phyloP scores from a whole-genome alignment of 306 rosid species.

The Nissolia schottii region DNA sequence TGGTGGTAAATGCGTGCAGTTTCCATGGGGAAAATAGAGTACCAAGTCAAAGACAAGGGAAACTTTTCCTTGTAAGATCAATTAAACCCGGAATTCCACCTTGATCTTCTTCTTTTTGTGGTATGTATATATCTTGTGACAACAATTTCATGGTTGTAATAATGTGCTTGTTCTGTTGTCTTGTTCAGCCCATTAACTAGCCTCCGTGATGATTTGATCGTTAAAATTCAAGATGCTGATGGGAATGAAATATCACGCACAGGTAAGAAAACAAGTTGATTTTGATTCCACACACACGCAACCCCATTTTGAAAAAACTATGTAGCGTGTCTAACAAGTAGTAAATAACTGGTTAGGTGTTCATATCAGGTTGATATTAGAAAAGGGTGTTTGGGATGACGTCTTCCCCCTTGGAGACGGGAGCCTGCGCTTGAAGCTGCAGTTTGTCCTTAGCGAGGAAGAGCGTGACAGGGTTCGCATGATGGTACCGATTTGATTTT shows the following conservation, averaged over 20 bases:
- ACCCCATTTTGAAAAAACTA: too few relatives aligned
- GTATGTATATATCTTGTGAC: not conserved
- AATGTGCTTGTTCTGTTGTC: conserved; percentile 11
- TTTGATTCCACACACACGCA: too few relatives aligned
- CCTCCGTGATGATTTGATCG: conserved; percentile 64
- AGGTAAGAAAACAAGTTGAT: conserved; percentile 50
- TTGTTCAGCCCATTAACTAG: conserved; percentile 69
- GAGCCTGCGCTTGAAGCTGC: conserved; percentile 62
- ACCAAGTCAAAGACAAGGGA: conserved; percentile 59
- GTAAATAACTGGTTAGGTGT: conserved; percentile 50
- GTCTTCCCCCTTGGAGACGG: conserved; percentile 70
- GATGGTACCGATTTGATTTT: conserved; percentile 44
- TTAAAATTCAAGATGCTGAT: conserved; percentile 54
- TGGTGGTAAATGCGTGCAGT: conserved; percentile 52
- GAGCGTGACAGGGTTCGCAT: conserved; percentile 69
- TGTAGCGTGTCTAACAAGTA: conserved; percentile 28
- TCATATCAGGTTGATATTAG: conserved; percentile 61
- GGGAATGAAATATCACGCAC: conserved; percentile 61
- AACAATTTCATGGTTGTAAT: conserved; percentile 4
- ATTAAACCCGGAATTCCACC: not conserved
- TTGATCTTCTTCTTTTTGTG: conserved; percentile 25
- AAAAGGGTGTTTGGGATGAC: conserved; percentile 80
- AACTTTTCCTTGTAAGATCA: conserved; percentile 70
- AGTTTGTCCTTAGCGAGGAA: conserved; percentile 68
- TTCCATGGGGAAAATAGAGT: conserved; percentile 75